Evolutionary conservation across 2,329 filamentous ascomycete genomes (phyloP).

Genomic region (Didymella segeticola): DNA sequence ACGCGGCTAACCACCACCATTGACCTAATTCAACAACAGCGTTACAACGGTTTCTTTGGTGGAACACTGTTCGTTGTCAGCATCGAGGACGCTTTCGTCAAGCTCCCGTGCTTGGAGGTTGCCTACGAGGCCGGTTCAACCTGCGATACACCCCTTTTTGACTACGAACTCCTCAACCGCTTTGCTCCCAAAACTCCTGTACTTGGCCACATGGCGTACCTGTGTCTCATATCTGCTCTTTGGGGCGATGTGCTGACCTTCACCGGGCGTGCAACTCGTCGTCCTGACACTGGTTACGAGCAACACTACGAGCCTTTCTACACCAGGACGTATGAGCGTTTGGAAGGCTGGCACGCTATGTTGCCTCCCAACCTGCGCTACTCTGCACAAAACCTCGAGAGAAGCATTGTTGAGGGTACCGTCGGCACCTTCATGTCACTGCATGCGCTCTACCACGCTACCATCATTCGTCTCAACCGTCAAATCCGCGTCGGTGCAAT

Average conservation of each 20-base stretch:
- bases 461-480: constrained; percentile 70
- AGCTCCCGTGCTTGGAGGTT: constrained; percentile 67
- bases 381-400: constrained; percentile 63
- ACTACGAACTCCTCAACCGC: constrained; percentile 57
- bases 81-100: constrained; percentile 70
- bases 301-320: constrained; percentile 60
- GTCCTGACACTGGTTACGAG: constrained; percentile 52
- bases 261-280: constrained; percentile 61
- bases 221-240: constrained; percentile 68
- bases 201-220: constrained; percentile 62
- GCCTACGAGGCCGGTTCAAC: constrained; percentile 68
- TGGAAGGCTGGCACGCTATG: constrained; percentile 65
- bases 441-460: constrained; percentile 71
- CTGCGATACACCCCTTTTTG: constrained; percentile 66
- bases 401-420: constrained; percentile 60
- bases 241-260: constrained; percentile 71
- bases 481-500: constrained; percentile 52
- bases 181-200: constrained; percentile 41
- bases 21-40: constrained; percentile 49
- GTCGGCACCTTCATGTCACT: constrained; percentile 67
- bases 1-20: constrained; percentile 39
- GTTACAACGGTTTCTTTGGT: constrained; percentile 65
- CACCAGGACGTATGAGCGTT: constrained; percentile 57
- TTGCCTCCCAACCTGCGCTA: constrained; percentile 65
- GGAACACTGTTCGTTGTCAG: constrained; percentile 63